Percentiles rank a stretch among this genome's conserved stretches.
Evolutionary conservation across 2,329 filamentous ascomycete species (phyloP).

Genomic region (Thermothelomyces thermophilus): DNA sequence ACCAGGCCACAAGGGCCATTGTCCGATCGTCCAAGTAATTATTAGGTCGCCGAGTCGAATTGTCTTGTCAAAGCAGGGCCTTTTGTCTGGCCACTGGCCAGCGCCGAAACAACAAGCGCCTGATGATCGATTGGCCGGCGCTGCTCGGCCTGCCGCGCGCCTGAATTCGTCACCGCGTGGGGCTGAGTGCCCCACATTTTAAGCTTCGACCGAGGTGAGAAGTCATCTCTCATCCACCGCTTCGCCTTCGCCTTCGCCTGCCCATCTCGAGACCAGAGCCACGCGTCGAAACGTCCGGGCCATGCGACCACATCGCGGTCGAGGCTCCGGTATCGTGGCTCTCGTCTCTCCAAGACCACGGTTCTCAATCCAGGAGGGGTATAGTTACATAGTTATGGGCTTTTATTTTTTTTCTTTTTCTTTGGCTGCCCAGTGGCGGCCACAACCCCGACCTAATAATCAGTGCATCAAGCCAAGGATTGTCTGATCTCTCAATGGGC

Average conservation of each 20-base stretch:
- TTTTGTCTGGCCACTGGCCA: conserved; percentile 17
- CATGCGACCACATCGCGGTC: not conserved
- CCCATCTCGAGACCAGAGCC: conserved; percentile 12
- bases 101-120: conserved; percentile 17
- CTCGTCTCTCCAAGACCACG: not conserved
- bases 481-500: conserved; percentile 1
- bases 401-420: no score
- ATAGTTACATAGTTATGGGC: no score
- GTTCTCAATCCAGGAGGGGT: not conserved
- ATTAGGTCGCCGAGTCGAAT: not conserved
- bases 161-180: conserved; percentile 11
- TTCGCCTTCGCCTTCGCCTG: conserved; percentile 13
- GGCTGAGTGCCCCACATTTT: conserved; percentile 13
- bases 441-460: no score
- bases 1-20: not conserved
- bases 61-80: conserved; percentile 7
- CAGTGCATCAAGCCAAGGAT: no score
- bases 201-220: conserved; percentile 18
- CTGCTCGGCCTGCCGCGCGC: conserved; percentile 22
- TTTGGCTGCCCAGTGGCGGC: conserved; percentile 5
- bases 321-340: not conserved
- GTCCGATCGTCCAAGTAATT: not conserved
- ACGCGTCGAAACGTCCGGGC: not conserved
- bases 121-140: conserved; percentile 17
- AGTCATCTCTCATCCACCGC: conserved; percentile 17